These are phyloP conservation scores for Hysterium pulicare DNA, from an alignment of 2,329 filamentous ascomycete genomes.

Conservation along the genomic window DNA sequence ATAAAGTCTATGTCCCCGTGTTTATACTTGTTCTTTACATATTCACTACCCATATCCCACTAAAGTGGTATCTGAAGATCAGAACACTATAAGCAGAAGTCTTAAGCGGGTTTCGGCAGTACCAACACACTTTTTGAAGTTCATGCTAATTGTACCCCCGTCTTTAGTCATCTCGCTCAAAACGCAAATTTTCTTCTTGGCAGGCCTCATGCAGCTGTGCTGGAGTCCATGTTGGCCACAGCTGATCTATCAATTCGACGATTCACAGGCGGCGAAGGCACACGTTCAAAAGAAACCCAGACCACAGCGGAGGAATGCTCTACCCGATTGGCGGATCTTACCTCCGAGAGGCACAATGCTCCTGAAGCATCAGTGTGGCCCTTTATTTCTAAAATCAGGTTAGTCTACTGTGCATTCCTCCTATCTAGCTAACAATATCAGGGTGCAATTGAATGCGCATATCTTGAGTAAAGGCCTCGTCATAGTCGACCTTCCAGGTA, in stretches of 20 bases:
- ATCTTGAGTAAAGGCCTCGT: slow-evolving; percentile 49
- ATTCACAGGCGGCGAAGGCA: slow-evolving; percentile 7
- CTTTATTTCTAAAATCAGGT: slow-evolving; percentile 46
- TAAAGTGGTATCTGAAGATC: no score
- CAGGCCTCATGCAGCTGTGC: neutral
- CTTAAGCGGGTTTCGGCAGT: no score
- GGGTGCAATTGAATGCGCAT: slow-evolving; percentile 44
- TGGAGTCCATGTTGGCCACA: neutral
- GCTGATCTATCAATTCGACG: neutral
- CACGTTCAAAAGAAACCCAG: slow-evolving; percentile 31
- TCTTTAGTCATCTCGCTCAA: no score
- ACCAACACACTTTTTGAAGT: no score
- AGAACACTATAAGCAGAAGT: no score
- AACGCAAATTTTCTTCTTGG: neutral
- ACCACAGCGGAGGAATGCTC: slow-evolving; percentile 37
- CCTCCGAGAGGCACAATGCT: slow-evolving; percentile 30
- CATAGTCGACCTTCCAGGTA: slow-evolving; percentile 50
- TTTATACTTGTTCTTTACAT: no score
- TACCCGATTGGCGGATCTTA: slow-evolving; percentile 31
- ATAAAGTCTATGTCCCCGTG: no score
- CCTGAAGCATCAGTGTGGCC: slow-evolving; percentile 39
- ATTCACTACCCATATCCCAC: no score
- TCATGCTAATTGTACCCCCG: no score
- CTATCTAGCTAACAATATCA: slow-evolving; percentile 21
- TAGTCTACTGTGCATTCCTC: no score